Evolutionary conservation across 2,329 filamentous ascomycete genomes (phyloP).

Genomic region (Fusarium circinatum): DNA sequence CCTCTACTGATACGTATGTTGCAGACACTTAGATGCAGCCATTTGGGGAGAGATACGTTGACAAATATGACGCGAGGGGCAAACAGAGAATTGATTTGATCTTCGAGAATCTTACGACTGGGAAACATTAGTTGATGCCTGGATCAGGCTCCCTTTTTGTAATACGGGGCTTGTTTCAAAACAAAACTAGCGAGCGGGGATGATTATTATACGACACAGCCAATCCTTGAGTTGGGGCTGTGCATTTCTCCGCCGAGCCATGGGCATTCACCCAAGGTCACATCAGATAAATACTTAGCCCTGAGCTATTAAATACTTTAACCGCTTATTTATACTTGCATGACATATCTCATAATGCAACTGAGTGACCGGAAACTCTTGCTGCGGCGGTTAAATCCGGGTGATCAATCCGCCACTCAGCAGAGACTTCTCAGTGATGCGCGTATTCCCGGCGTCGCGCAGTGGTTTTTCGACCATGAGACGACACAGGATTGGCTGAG

Average conservation of each 20-base stretch:
- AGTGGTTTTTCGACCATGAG: background rate
- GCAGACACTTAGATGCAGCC: conserved; percentile 22
- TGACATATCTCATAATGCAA: background rate
- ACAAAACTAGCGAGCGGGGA: background rate
- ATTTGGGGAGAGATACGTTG: conserved; percentile 18
- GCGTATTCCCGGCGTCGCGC: background rate
- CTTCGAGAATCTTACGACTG: background rate
- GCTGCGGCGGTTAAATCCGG: background rate
- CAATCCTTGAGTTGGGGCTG: background rate
- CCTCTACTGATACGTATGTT: background rate
- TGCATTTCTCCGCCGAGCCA: background rate
- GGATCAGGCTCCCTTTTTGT: background rate
- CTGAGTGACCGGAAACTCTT: fast-evolving
- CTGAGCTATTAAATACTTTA: background rate
- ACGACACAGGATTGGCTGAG: background rate
- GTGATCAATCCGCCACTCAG: background rate
- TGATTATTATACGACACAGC: background rate
- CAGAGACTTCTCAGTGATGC: background rate
- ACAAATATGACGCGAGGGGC: background rate
- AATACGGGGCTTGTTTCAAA: background rate
- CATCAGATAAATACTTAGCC: background rate
- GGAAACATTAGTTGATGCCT: background rate
- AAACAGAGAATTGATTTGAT: conserved; percentile 7
- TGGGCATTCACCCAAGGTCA: background rate
- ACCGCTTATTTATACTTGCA: background rate